A percentile compares a stretch with the other conserved stretches of the same genome.
phyloP scores from a whole-genome alignment of 192 early-diverging fungal species.

The Backusella macrospora region DNA sequence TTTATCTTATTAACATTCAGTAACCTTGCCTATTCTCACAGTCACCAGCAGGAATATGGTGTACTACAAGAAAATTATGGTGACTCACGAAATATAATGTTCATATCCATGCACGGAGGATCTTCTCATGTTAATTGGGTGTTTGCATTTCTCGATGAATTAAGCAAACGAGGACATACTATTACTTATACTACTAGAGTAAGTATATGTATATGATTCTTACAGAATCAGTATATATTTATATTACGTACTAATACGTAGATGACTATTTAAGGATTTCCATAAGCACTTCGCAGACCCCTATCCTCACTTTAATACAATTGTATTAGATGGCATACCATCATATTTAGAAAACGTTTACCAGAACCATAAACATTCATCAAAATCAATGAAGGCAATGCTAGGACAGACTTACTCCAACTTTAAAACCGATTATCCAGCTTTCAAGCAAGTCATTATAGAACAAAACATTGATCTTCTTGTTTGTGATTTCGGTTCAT shows the following conservation, averaged over 20 bases:
- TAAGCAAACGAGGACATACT: slow-evolving; percentile 26
- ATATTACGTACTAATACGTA: neutral
- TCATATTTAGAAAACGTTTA: neutral
- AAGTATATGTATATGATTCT: neutral
- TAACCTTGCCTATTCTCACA: neutral
- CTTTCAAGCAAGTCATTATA: neutral
- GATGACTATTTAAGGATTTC: neutral
- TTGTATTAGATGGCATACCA: slow-evolving; percentile 5
- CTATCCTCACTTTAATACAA: slow-evolving; percentile 22
- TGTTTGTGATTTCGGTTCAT: slow-evolving; percentile 9
- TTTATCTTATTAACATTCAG: neutral
- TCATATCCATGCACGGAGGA: slow-evolving; percentile 16
- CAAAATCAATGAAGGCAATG: slow-evolving; percentile 3
- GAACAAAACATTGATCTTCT: neutral
- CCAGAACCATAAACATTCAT: neutral
- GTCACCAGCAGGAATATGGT: neutral
- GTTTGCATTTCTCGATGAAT: slow-evolving; percentile 21
- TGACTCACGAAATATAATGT: neutral
- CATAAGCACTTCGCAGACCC: slow-evolving; percentile 10
- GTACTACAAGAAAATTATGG: neutral
- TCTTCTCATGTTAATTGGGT: slow-evolving; percentile 36
- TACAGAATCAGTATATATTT: neutral
- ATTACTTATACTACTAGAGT: slow-evolving; percentile 22
- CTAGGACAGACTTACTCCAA: neutral
- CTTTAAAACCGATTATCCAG: slow-evolving; percentile 7